Base-by-base conservation (phyloP, 1,284 basidiomycete species). In the Sporisorium graminicola region DNA sequence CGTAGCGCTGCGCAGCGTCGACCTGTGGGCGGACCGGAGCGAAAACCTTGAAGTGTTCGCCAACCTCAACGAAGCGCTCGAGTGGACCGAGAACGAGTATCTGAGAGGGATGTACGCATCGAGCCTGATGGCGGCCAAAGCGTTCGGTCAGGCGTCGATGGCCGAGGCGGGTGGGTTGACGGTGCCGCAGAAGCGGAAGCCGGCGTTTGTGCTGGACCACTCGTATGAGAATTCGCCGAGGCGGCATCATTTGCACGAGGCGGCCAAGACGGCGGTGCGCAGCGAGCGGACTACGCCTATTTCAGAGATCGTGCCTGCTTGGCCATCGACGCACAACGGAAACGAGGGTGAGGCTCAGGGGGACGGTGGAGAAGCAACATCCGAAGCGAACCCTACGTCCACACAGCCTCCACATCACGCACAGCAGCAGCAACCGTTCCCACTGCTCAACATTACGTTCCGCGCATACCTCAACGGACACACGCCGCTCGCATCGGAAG, bases 61-160 rank as follows among this genome's bases (percentile, higher is more conserved):
- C 60, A 91, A 89, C 8, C 89, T 96, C 76, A 95, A 93, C 82
- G 94, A 98, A 84, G 95, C 95, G 0, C 90, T 98, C 87, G 95
- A 98, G 87, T 98, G 82, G 94, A 94, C 77, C 22, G 81, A 81
- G 44, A 80, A 87, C 72, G 82, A 85, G 29, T 87, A 86, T 61
- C 72, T 88, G 26, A 82, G 86, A 22, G 83, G 83, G 22, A 74
- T 88, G 58, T 88, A 87, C 58, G 74, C 81, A 37, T 82, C 82
- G n/a, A 78, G 77, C 35, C 65, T 83, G 13, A 79, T 78, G 18
- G 82, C 85, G 1, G 85, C 82, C 13, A 83, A 81, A 46, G 81
- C 78, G 52, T 84, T 87, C 29, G 81, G 79, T 1, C 76, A 81
- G 22, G 85, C 84, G 1, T 82, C 82, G 35, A n/a, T 86, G 78